phyloP scores from a whole-genome alignment of 1,284 basidiomycete species.

The Lentinus polychrous region DNA sequence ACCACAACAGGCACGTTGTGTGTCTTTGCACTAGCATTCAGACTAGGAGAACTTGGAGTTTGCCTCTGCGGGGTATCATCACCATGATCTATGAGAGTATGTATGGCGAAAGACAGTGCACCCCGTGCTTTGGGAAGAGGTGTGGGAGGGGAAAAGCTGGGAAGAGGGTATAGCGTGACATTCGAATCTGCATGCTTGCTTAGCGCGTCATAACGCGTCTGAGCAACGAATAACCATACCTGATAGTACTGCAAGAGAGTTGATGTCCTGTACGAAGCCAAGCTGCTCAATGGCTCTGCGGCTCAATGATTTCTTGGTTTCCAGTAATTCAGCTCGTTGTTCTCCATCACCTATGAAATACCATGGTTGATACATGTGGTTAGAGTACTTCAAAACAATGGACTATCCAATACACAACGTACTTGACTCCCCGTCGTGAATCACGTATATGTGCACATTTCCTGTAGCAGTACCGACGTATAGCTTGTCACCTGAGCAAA shows the following conservation, averaged over 20 bases:
- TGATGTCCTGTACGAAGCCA: slow-evolving; percentile 76
- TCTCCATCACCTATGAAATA: slow-evolving; percentile 24
- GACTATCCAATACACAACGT: background rate
- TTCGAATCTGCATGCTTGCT: slow-evolving; percentile 41
- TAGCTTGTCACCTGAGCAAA: slow-evolving; percentile 56
- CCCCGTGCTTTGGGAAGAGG: slow-evolving; percentile 68
- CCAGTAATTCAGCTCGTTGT: slow-evolving; percentile 43
- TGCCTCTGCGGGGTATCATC: slow-evolving; percentile 16
- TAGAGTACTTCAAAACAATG: background rate
- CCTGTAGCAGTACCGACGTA: slow-evolving; percentile 75
- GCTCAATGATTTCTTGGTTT: slow-evolving; percentile 49
- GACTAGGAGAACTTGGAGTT: slow-evolving; percentile 8
- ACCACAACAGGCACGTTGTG: slow-evolving; percentile 52
- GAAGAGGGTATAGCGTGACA: slow-evolving; percentile 60
- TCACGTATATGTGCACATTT: slow-evolving; percentile 57
- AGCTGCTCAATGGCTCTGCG: slow-evolving; percentile 81
- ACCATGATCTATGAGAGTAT: slow-evolving; percentile 51
- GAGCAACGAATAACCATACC: slow-evolving; percentile 42
- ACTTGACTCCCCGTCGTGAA: slow-evolving; percentile 30
- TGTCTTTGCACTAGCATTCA: slow-evolving; percentile 19
- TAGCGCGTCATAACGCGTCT: background rate
- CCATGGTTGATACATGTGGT: background rate
- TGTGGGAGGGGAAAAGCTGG: slow-evolving; percentile 61
- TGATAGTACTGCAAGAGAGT: slow-evolving; percentile 75
- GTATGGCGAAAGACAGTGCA: slow-evolving; percentile 75